Evolutionary conservation across 2,329 filamentous ascomycete genomes (phyloP).

Genomic region (Ceratocystis eucalypticola): DNA sequence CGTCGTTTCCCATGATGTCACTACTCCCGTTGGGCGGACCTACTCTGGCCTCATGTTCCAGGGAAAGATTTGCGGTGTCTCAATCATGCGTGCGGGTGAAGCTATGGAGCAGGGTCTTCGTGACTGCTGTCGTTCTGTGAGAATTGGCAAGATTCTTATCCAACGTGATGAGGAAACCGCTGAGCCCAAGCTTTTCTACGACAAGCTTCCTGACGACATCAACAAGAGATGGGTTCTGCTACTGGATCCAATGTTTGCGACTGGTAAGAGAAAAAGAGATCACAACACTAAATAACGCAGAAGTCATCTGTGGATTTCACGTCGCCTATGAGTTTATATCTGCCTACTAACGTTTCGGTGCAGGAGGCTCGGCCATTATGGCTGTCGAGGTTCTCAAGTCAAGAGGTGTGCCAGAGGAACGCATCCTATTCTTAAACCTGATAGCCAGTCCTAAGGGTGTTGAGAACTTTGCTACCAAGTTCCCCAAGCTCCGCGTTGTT

Average conservation of each 20-base stretch:
- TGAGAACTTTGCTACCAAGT: slow-evolving; percentile 74
- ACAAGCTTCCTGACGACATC: slow-evolving; percentile 93
- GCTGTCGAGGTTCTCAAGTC: slow-evolving; percentile 85
- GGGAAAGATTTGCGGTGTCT: slow-evolving; percentile 96
- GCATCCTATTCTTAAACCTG: slow-evolving; percentile 89
- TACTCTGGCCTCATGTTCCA: slow-evolving; percentile 92
- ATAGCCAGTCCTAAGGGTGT: slow-evolving; percentile 95
- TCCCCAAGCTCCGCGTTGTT: slow-evolving; percentile 79
- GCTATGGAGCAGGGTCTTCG: slow-evolving; percentile 95
- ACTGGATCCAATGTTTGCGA: slow-evolving; percentile 98
- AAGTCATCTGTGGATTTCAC: background rate
- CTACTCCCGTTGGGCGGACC: slow-evolving; percentile 73
- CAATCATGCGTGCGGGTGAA: slow-evolving; percentile 95
- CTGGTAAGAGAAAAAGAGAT: slow-evolving; percentile 42
- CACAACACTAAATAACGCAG: background rate
- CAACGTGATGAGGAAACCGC: slow-evolving; percentile 93
- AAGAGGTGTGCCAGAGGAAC: slow-evolving; percentile 83
- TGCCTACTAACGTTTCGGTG: slow-evolving; percentile 7
- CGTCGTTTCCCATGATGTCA: slow-evolving; percentile 75
- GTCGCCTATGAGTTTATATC: background rate
- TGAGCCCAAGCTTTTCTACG: slow-evolving; percentile 87
- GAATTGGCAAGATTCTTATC: slow-evolving; percentile 97
- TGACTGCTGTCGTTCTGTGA: slow-evolving; percentile 93
- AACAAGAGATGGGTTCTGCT: slow-evolving; percentile 83
- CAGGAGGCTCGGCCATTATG: slow-evolving; percentile 91